Conservation (phyloP, 2,329 filamentous ascomycete species). For the Microcera coccophila region DNA sequence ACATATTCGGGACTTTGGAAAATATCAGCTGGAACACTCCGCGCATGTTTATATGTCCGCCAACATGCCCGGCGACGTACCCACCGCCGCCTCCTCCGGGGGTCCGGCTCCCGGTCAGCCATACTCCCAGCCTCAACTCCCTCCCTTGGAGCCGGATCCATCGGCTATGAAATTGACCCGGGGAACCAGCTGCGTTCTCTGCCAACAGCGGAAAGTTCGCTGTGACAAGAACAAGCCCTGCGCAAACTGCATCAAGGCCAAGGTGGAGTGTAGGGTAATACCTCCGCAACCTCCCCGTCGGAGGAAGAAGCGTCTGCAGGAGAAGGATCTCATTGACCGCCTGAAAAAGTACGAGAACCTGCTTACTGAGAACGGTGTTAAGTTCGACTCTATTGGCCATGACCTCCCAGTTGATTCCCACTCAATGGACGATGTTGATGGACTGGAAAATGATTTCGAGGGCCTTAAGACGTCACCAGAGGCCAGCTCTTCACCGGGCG, state of each 20-base stretch:
- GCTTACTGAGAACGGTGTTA: constrained; percentile 61
- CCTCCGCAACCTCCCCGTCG: constrained; percentile 55
- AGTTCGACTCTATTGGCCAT: constrained; percentile 64
- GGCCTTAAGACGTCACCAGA: constrained; percentile 52
- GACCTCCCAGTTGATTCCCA: constrained; percentile 33
- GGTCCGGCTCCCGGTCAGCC: constrained; percentile 22
- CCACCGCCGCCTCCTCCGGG: constrained; percentile 4
- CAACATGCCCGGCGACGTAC: constrained; percentile 2
- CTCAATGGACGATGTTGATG: constrained; percentile 49
- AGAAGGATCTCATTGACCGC: constrained; percentile 67
- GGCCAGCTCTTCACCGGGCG: constrained; percentile 35
- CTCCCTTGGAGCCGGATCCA: constrained; percentile 37
- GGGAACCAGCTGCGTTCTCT: constrained; percentile 64
- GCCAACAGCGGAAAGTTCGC: constrained; percentile 72
- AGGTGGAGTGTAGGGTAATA: constrained; percentile 58
- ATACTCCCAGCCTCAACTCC: constrained; percentile 18
- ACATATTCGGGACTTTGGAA: background rate
- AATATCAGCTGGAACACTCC: background rate
- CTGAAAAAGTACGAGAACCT: constrained; percentile 65
- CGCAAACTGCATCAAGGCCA: constrained; percentile 61
- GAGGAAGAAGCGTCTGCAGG: constrained; percentile 61
- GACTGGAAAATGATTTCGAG: constrained; percentile 54
- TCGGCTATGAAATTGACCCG: constrained; percentile 53
- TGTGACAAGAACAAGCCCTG: constrained; percentile 72
- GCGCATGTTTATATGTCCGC: background rate